Percentiles rank a stretch among this genome's conserved stretches.
Evolutionary conservation across 257 asterid species (phyloP).

Genomic region (Prunella vulgaris): DNA sequence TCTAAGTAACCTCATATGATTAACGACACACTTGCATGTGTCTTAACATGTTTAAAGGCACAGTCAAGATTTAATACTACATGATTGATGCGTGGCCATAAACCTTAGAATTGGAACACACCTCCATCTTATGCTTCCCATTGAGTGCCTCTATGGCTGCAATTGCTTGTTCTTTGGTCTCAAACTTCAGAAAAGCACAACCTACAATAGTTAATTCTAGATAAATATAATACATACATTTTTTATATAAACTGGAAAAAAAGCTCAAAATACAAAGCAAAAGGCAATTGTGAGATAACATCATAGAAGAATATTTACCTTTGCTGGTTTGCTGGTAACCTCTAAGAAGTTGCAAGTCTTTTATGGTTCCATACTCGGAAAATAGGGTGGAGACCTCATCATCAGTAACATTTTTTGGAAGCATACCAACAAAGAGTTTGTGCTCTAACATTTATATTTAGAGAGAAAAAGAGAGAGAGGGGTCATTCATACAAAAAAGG

Average conservation of each 20-base stretch:
- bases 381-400: slow-evolving; percentile 76
- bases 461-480: slow-evolving; percentile 4
- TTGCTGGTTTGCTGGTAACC: slow-evolving; percentile 97
- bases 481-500: background rate
- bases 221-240: background rate
- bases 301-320: slow-evolving; percentile 41
- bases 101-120: slow-evolving; percentile 48
- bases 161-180: slow-evolving; percentile 88
- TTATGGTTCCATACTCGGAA: slow-evolving; percentile 84
- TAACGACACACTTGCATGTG: background rate
- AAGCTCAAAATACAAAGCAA: slow-evolving; percentile 23
- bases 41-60: background rate
- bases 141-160: slow-evolving; percentile 88
- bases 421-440: slow-evolving; percentile 97
- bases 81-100: background rate
- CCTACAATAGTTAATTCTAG: slow-evolving; percentile 40
- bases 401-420: slow-evolving; percentile 87
- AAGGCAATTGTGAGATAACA: slow-evolving; percentile 5
- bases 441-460: slow-evolving; percentile 58
- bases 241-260: background rate
- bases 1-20: background rate
- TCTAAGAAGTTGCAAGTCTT: slow-evolving; percentile 88
- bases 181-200: slow-evolving; percentile 93
- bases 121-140: slow-evolving; percentile 98
- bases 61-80: slow-evolving; percentile 1